Percentiles rank a stretch among this genome's conserved stretches.
These are phyloP conservation scores for Phaseolus lunatus DNA, from an alignment of 306 rosid genomes.

Conservation along the genomic window DNA sequence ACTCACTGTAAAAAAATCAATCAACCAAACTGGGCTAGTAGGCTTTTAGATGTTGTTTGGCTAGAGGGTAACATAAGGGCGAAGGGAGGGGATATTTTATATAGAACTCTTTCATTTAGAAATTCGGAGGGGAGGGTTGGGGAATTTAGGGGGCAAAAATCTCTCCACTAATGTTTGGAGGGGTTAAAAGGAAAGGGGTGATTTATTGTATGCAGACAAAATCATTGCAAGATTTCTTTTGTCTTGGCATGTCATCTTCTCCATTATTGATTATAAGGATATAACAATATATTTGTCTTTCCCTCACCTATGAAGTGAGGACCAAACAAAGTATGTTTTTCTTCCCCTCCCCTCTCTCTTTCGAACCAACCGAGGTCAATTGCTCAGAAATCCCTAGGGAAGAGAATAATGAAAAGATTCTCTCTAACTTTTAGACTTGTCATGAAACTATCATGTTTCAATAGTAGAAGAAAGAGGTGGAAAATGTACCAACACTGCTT, in stretches of 20 bases:
- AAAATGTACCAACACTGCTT: not conserved
- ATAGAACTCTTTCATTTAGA: not conserved
- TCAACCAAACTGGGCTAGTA: no score
- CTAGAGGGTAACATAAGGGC: no score
- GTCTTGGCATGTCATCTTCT: not conserved
- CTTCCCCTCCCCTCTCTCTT: not conserved
- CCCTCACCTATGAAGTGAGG: no score
- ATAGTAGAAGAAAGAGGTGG: not conserved
- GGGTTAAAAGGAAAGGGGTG: not conserved
- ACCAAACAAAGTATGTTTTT: not conserved
- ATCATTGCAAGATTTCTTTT: not conserved
- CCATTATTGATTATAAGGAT: not conserved
- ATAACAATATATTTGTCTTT: not conserved
- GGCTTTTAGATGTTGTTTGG: no score
- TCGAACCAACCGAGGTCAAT: not conserved
- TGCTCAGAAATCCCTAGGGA: not conserved
- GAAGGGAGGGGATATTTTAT: not conserved
- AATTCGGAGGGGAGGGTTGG: not conserved
- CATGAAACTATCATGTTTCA: not conserved
- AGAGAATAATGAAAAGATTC: not conserved
- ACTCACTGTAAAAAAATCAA: no score
- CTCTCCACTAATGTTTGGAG: not conserved
- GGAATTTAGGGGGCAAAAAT: not conserved
- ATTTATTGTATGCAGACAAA: not conserved
- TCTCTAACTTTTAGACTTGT: not conserved